These are phyloP conservation scores for Hymenoscyphus scutula DNA, from an alignment of 2,329 filamentous ascomycete genomes.

Conservation along the genomic window DNA sequence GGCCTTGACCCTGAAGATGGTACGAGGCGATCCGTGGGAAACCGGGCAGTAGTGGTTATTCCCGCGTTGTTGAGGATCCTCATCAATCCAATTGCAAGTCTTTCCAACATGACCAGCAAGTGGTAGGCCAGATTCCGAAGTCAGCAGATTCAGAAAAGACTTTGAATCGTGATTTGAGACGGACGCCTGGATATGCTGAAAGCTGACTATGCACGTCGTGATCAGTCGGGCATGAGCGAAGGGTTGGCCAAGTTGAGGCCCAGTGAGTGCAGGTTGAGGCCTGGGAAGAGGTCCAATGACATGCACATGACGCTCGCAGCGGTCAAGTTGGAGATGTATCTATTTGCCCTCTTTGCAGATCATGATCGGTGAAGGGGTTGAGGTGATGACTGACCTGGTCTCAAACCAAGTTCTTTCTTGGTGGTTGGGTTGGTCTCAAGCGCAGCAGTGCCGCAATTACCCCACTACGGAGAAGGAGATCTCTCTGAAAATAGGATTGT, in stretches of 20 bases:
- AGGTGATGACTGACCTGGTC: conserved; percentile 6
- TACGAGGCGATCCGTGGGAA: conserved; percentile 26
- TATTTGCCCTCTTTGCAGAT: background rate
- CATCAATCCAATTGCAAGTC: background rate
- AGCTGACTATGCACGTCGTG: conserved; percentile 23
- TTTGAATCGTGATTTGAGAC: conserved; percentile 8
- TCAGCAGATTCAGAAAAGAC: conserved; percentile 17
- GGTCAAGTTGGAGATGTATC: conserved; percentile 3
- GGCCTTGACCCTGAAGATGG: conserved; percentile 10
- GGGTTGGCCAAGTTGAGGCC: conserved; percentile 7
- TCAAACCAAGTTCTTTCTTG: background rate
- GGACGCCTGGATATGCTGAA: conserved; percentile 28
- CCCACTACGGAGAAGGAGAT: conserved; percentile 5
- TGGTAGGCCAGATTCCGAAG: conserved; percentile 5
- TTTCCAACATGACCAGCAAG: background rate
- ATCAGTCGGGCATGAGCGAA: conserved; percentile 21
- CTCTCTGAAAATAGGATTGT: conserved; percentile 4
- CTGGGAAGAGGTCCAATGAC: conserved; percentile 24
- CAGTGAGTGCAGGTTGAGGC: too few species aligned
- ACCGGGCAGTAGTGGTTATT: background rate
- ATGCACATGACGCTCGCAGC: conserved; percentile 22
- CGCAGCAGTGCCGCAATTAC: conserved; percentile 2
- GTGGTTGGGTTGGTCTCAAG: background rate
- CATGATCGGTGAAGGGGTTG: conserved; percentile 8
- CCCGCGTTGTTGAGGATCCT: conserved; percentile 3